Evolutionary conservation across 1,139 yeast species (phyloP), one percentile per base, ranked within the genome.

Genomic region (Yamadazyma songkhlaensis): DNA sequence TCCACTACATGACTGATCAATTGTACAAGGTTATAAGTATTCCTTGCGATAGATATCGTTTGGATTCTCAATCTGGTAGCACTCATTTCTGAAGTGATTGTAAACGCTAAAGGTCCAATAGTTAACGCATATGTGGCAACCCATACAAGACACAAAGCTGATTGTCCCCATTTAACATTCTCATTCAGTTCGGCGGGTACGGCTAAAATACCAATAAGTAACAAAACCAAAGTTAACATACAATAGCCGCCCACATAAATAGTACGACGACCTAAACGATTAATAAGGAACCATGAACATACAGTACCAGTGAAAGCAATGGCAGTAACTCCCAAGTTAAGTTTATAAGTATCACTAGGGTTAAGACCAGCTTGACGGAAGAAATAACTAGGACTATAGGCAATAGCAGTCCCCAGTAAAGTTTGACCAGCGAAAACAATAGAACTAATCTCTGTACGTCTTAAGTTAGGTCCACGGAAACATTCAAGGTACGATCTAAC

Each of bases 131-230:
- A 54, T 2, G 50, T 41, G 6, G 47, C 50, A 3, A 50, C 55
- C 59, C 57, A 54, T 9, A 46, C 15, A 42, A 49, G 38, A 6
- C 49, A 47, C 11, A 51, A 27, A 6, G 38, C 49, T 12, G 50
- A 50, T 38, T 54, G 59, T 3, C 38, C 49, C 57, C 57, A 54
- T 31, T 46, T 45, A 6, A 48, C 38, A 7, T 38, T 34, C 4
- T 39, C 25, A 13, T 43, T 42, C 9, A 37, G 15, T 14, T 41
- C 49, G 9, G 49, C 46, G 7, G 48, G 46, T 11, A 36, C 29
- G 39, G 71, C 71, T 41, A 67, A 57, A 10, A 66, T 60, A 27
- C 69, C 70, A 33, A 36, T 50, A 72, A 65, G 58, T n/a, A 67
- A 74, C 70, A 77, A 72, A 23, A 56, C 50, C 3, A 57, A 46